A percentile compares a stretch with the other conserved stretches of the same genome.
These are phyloP conservation scores for Pistacia vera DNA, from an alignment of 345 rosid species.

Conservation along the genomic window DNA sequence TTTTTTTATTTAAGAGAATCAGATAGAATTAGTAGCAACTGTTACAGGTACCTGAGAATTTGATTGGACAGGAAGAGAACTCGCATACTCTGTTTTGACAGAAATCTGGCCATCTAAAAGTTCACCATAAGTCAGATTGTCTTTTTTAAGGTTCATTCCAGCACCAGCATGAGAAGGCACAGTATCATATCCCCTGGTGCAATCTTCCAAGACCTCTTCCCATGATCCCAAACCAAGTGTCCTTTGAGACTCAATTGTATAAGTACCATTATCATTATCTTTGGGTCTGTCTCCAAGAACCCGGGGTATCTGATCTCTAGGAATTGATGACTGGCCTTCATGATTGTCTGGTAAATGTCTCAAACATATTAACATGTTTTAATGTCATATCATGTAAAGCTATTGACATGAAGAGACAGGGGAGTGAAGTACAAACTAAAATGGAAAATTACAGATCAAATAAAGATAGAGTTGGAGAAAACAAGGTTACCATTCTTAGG, in stretches of 20 bases:
- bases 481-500: constrained; percentile 36
- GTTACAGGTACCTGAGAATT: constrained; percentile 66
- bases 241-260: constrained; percentile 45
- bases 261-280: constrained; percentile 22
- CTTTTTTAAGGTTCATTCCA: constrained; percentile 32
- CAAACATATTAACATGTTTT: constrained; percentile 23
- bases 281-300: constrained; percentile 37
- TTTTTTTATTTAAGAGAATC: background rate
- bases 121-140: constrained; percentile 35
- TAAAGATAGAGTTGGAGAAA: constrained; percentile 1
- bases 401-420: background rate
- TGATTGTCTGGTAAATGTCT: constrained; percentile 34
- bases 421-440: background rate
- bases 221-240: constrained; percentile 58
- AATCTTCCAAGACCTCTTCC: constrained; percentile 63
- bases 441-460: background rate
- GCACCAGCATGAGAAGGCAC: constrained; percentile 35
- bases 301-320: constrained; percentile 37
- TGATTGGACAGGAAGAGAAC: constrained; percentile 48
- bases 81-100: constrained; percentile 37
- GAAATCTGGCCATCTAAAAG: constrained; percentile 32
- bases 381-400: constrained; percentile 13
- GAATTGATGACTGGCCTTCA: constrained; percentile 38
- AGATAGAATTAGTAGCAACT: background rate
- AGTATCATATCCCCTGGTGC: constrained; percentile 37